Conservation (phyloP, 108 stramenopile species). For the Stephanodiscus minutulus region DNA sequence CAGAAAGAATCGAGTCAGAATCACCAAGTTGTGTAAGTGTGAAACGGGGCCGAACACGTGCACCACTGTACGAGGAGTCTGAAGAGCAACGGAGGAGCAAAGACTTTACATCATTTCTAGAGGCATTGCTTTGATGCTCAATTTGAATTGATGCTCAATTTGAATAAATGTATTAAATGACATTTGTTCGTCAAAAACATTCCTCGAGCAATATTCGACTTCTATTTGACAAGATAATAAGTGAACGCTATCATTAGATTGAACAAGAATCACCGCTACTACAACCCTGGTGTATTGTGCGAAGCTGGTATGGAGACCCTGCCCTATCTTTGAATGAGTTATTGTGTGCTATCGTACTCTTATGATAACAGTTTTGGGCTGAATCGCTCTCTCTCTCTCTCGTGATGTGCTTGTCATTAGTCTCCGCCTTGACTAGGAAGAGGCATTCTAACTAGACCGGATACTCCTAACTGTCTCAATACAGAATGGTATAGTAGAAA, state of each 20-base stretch:
- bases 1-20: conserved; percentile 5
- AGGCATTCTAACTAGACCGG: too few relatives aligned
- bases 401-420: too few relatives aligned
- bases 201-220: conserved; percentile 80
- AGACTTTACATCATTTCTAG: conserved; percentile 19
- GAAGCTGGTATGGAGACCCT: conserved; percentile 81
- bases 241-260: conserved; percentile 71
- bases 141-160: too few relatives aligned
- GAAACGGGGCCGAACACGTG: conserved; percentile 9
- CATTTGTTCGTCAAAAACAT: too few relatives aligned
- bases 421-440: too few relatives aligned
- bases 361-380: not conserved
- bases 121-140: conserved; percentile 7
- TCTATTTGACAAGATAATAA: conserved; percentile 73
- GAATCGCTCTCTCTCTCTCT: too few relatives aligned
- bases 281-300: conserved; percentile 92
- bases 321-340: conserved; percentile 86
- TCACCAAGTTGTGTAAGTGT: not conserved
- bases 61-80: not conserved
- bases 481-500: too few relatives aligned
- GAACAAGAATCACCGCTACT: conserved; percentile 87
- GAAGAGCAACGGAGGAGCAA: conserved; percentile 23
- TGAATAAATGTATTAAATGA: not conserved
- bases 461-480: too few relatives aligned
- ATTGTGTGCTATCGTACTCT: not conserved